Conservation (phyloP, 176 grass and related monocot species). For the Oryza meyeriana region DNA sequence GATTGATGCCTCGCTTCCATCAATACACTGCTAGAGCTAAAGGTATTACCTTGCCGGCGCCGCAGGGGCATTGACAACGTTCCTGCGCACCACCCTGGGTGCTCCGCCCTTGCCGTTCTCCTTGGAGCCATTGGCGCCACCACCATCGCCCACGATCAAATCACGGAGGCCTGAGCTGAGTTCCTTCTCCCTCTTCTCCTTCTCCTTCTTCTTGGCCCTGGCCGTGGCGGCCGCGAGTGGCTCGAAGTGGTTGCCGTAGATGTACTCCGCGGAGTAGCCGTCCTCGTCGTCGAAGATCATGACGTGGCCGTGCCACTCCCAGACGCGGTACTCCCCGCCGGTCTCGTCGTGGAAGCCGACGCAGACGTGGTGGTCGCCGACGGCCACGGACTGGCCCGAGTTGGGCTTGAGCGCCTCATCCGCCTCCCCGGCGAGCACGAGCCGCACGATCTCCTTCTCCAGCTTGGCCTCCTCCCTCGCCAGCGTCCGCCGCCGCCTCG, state of each 20-base stretch:
- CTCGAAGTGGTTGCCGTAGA: conserved; percentile 95
- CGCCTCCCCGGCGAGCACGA: conserved; percentile 60
- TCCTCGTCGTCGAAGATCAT: conserved; percentile 95
- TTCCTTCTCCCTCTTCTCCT: conserved; percentile 60
- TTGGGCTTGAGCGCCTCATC: conserved; percentile 76
- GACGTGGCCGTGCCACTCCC: conserved; percentile 99
- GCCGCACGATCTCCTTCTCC: conserved; percentile 80
- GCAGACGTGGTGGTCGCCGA: conserved; percentile 90
- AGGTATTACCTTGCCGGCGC: conserved; percentile 47
- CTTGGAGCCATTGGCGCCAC: conserved; percentile 8
- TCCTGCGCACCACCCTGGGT: conserved; percentile 60
- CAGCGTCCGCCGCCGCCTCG: conserved; percentile 51
- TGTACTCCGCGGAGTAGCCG: conserved; percentile 89
- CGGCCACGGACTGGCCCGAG: conserved; percentile 78
- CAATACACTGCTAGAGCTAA: background rate
- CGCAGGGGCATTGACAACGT: conserved; percentile 39
- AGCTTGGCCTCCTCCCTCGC: conserved; percentile 75
- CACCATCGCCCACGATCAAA: conserved; percentile 52
- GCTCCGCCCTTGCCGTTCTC: conserved; percentile 26
- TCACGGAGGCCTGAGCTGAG: conserved; percentile 66
- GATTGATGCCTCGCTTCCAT: conserved; percentile 24
- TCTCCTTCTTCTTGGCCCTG: conserved; percentile 55
- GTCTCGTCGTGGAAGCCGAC: conserved; percentile 76
- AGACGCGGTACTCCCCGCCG: conserved; percentile 79
- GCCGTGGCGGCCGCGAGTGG: conserved; percentile 42